Base-by-base conservation (phyloP, 2,329 filamentous ascomycete species). In the Ophiostoma sp. region DNA sequence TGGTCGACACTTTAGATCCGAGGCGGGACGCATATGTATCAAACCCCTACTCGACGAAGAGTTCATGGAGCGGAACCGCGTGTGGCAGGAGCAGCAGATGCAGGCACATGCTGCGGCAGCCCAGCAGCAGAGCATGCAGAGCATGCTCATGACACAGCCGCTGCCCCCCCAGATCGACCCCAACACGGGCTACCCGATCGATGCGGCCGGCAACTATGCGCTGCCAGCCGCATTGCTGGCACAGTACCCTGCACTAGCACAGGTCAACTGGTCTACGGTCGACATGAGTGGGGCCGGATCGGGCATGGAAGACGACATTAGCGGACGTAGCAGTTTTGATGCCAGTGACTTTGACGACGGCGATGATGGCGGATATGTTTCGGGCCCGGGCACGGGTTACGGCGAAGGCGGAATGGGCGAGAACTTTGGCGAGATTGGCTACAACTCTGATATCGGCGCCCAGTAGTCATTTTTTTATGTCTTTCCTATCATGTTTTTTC, bases 1-100 rank as follows among this genome's bases (percentile, higher is more conserved):
- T 1, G 95, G 95, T 2, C 87, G 94, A 13, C 95, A 97, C 81
- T 99, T 99, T 83, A 87, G 95, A 69, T 97, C 93, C 1, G 95
- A 99, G 81, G 95, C 95, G 2, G 95, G 95, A 7, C 88, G 95
- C 41, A 92, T 97, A 69, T 99, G 95, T 77, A 99, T 99, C 80
- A 97, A 96, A 75, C 94, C 95, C n/a, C 82, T 99, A 15, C 85
- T 99, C 1, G 95, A 99, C 74, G 95, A 99, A 80, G 95, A 99
- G 82, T 90, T 93, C 70, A 82, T 89, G 48, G 93, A 96, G 76
- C 85, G 93, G 44, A 91, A 96, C 76, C 88, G 90, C 66, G 82
- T 85, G 36, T 90, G 89, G 84, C 86, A 89, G 78, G 90, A 93
- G 77, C 90, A 93, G 76, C 86, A 87, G 70, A 86, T 90, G 81